Base-by-base conservation (phyloP, 1,139 yeast genomes). In the Debaryomycetaceae sp. region DNA sequence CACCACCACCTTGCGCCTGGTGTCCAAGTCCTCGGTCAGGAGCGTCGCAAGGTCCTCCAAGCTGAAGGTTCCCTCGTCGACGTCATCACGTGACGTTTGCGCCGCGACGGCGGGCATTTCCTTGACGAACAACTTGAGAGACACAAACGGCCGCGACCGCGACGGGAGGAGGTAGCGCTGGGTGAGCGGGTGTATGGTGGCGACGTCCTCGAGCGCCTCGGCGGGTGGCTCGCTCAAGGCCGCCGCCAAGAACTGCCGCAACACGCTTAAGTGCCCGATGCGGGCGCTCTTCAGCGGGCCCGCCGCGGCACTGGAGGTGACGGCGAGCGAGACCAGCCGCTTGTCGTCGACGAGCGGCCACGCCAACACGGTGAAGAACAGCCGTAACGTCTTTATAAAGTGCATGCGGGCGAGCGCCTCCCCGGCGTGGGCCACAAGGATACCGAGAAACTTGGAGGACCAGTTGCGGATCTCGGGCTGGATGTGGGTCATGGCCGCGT, bases 401-500 rank as follows among this genome's bases (percentile, higher is more conserved):
- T 74, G 65, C 11, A 73, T 61, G 40, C 75, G 63, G 2, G 77
- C 71, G n/a, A 80, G 53, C 2, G 78, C 58, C 18, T 64, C 68
- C 14, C 65, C 70, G 16, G 67, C 57, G 30, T 61, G 40, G 24
- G 65, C 65, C 14, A 85, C 52, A 31, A 85, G 49, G 4, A 79
- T 61, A 21, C 63, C 62, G 21, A 88, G 58, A 42, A 79, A 81
- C 36, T 68, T 70, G 1, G 91, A 74, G 4, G 93, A 75, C 41
- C 80, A 83, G 32, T 75, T 73, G 29, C 94, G 71, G 23, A 88
- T 76, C 6, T 76, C 78, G 1, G 89, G 80, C 23, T 71, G 73
- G 27, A 91, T 82, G 50, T 91, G 96, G 12, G 97, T 84, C 97
- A 91, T 91, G 10, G 96, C 94, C 33, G 93, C 81, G 46, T 83